These are phyloP conservation scores for Penicillium antarcticum DNA, from an alignment of 495 filamentous ascomycete genomes.

Conservation along the genomic window DNA sequence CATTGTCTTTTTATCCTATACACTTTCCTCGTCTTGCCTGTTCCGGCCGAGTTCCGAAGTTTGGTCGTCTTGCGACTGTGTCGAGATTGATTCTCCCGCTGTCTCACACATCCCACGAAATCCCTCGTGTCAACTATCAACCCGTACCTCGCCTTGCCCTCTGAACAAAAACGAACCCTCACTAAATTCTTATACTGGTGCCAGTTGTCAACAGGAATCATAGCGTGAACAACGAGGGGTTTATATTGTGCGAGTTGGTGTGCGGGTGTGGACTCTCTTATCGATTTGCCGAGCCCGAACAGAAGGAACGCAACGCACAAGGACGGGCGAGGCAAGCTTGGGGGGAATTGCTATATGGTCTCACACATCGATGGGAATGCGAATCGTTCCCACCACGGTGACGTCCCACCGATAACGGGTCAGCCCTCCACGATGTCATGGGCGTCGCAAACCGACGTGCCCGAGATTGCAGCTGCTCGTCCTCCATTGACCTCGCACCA, in stretches of 20 bases:
- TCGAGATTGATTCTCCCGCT: neutral
- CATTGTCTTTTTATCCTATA: conserved; percentile 7
- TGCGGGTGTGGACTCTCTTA: conserved; percentile 16
- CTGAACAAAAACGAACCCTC: neutral
- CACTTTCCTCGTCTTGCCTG: conserved; percentile 1
- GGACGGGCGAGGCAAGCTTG: neutral
- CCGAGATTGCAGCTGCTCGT: conserved; percentile 32
- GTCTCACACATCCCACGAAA: neutral
- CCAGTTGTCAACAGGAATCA: neutral
- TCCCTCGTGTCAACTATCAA: neutral
- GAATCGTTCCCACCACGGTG: conserved; percentile 36
- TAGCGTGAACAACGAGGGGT: conserved; percentile 18
- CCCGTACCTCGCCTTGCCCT: neutral
- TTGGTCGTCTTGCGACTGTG: neutral
- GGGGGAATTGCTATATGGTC: conserved; percentile 40
- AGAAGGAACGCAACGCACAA: conserved; percentile 7
- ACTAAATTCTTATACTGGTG: no score
- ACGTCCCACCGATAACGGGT: conserved; percentile 41
- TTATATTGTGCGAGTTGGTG: conserved; percentile 17
- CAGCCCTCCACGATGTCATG: conserved; percentile 43
- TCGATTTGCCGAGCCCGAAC: conserved; percentile 17
- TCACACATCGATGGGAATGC: conserved; percentile 47
- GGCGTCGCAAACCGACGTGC: conserved; percentile 34
- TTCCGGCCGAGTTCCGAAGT: neutral
- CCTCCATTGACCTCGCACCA: conserved; percentile 58